These are phyloP conservation scores for Yamadazyma nakazawae DNA, from an alignment of 805 yeast species.

Conservation along the genomic window DNA sequence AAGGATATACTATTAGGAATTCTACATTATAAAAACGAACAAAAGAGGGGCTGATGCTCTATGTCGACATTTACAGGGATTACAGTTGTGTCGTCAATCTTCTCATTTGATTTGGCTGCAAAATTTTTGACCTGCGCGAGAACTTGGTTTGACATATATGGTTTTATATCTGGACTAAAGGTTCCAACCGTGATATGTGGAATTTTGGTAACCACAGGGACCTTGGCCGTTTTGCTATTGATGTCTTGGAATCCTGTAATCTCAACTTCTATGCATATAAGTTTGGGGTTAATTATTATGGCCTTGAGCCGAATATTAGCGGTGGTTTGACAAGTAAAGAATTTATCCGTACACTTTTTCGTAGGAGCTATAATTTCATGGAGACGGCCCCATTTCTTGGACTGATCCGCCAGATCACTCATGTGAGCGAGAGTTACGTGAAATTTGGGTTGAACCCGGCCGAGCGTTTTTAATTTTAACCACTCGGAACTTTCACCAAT, in stretches of 20 bases:
- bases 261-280: conserved; percentile 54
- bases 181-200: conserved; percentile 15
- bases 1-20: too few species aligned
- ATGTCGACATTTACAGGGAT: not conserved
- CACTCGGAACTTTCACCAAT: conserved; percentile 15
- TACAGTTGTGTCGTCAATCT: not conserved
- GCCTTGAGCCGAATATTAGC: conserved; percentile 32
- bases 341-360: conserved; percentile 11
- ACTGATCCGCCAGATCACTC: conserved; percentile 5
- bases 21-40: not conserved
- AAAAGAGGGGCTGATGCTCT: not conserved
- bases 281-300: conserved; percentile 17
- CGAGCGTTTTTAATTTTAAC: conserved; percentile 18
- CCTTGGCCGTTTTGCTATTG: not conserved
- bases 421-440: conserved; percentile 68
- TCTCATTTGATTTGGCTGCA: not conserved
- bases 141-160: conserved; percentile 10
- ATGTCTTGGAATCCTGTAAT: conserved; percentile 13
- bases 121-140: not conserved
- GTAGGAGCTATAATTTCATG: conserved; percentile 3
- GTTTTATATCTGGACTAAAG: conserved; percentile 9
- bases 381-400: conserved; percentile 9
- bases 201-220: conserved; percentile 5
- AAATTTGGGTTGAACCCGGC: conserved; percentile 49
- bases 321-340: conserved; percentile 12